phyloP scores from a whole-genome alignment of 1,139 yeast genomes.

The Lodderomyces margitis region DNA sequence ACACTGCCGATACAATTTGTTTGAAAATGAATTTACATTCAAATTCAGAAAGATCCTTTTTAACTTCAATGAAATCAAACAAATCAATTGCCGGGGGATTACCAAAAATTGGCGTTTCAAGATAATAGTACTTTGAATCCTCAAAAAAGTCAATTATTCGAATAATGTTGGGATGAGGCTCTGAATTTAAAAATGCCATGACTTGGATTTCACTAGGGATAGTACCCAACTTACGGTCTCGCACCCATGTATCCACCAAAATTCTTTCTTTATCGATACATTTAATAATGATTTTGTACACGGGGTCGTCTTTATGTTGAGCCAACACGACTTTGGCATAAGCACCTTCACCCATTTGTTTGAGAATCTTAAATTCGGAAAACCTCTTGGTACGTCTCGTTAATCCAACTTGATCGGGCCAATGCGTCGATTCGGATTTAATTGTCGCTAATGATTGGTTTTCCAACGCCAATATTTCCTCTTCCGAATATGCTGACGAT shows the following conservation, averaged over 20 bases:
- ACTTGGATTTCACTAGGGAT: constrained; percentile 94
- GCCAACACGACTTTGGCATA: constrained; percentile 90
- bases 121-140: constrained; percentile 81
- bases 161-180: constrained; percentile 86
- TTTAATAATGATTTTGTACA: constrained; percentile 73
- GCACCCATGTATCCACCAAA: constrained; percentile 94
- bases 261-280: constrained; percentile 90
- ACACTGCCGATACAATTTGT: constrained; percentile 75
- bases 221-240: constrained; percentile 87
- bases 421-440: constrained; percentile 34
- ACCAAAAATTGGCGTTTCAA: constrained; percentile 90
- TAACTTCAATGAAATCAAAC: constrained; percentile 86
- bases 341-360: constrained; percentile 93
- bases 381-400: constrained; percentile 65
- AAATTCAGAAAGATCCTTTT: constrained; percentile 69
- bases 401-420: constrained; percentile 61
- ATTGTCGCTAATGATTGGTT: constrained; percentile 39
- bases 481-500: constrained; percentile 31
- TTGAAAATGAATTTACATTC: constrained; percentile 77
- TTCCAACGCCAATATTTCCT: constrained; percentile 43
- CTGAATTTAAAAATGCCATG: constrained; percentile 70
- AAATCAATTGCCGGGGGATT: constrained; percentile 86
- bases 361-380: constrained; percentile 65
- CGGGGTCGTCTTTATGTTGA: constrained; percentile 59
- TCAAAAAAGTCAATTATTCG: constrained; percentile 87